Base-by-base conservation (phyloP, 176 grass and related monocot species). In the Oryza glumipatula region DNA sequence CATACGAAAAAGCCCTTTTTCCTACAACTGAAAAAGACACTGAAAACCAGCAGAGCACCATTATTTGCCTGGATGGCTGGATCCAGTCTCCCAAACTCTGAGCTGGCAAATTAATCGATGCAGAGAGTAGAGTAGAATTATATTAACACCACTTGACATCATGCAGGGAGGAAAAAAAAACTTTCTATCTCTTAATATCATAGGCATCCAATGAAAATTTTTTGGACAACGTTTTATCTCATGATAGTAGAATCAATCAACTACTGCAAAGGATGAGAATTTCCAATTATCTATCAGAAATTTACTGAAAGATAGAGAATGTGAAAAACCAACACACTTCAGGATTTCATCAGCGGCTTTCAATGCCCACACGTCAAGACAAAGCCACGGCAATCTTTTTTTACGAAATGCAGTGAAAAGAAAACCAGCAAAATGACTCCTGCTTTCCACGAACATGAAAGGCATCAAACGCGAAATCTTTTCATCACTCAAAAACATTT, bases 351-450 rank as follows among this genome's bases (percentile, higher is more conserved):
- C 43, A 58, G 61, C 9, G 13, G n/a, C 61, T 81, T 69, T 12
- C 71, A 17, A 10, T 38, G 41, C 30, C 68, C 58, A 28, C 11
- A 65, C 39, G 7, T 32, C 19, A 51, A 68, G 81, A 22, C 9
- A 17, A 35, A 21, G 13, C 23, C 44, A 44, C 36, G 39, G 12
- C 2, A 41, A 51, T 65, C 30, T 21, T 22, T 24, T 17, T 23
- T 41, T 4, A 13, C 2, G 4, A 19, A 80, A 73, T 76, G 65
- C 66, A 79, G 76, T 28, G n/a, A 75, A 84, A 73, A 84, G 23
- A 41, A 1, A 56, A 77, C 41, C 17, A 67, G 33, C 22, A 48
- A 24, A 24, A 70, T 3, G 24, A 24, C 14, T 47, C 26, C 9
- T 22, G 11, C 36, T 60, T 36, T 24, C 48, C 52, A 61, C 7